These are phyloP conservation scores for Capsella rubella DNA, from an alignment of 441 rosid species.

Conservation along the genomic window DNA sequence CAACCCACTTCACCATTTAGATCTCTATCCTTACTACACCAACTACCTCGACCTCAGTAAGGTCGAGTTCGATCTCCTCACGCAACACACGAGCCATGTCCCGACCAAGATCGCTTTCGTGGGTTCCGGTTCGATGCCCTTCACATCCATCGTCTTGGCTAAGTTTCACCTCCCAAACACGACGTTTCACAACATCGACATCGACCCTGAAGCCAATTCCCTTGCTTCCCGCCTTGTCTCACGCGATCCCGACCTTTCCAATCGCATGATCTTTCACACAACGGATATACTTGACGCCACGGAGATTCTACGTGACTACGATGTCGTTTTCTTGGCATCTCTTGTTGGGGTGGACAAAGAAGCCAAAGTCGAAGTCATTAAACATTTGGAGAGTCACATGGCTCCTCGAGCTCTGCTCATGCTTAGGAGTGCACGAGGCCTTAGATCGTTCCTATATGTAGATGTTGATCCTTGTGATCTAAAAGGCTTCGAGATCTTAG, in stretches of 20 bases:
- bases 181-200: constrained; percentile 75
- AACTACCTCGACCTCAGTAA: constrained; percentile 77
- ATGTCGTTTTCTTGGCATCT: constrained; percentile 83
- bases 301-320: constrained; percentile 47
- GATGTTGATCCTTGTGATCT: constrained; percentile 70
- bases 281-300: constrained; percentile 59
- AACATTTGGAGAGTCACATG: constrained; percentile 78
- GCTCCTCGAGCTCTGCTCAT: constrained; percentile 66
- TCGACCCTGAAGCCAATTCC: constrained; percentile 67
- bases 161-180: constrained; percentile 59
- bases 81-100: constrained; percentile 48
- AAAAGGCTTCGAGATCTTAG: constrained; percentile 69
- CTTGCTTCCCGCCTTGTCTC: constrained; percentile 55
- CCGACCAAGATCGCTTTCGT: constrained; percentile 73
- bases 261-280: constrained; percentile 72
- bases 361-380: constrained; percentile 59
- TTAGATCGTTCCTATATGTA: constrained; percentile 82
- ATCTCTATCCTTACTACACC: constrained; percentile 67
- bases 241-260: constrained; percentile 61
- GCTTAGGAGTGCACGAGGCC: constrained; percentile 88
- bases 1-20: constrained; percentile 70
- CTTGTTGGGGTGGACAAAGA: constrained; percentile 85
- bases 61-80: constrained; percentile 67
- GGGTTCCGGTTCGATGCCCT: constrained; percentile 93
- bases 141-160: constrained; percentile 80